A percentile compares a stretch with the other conserved stretches of the same genome.
These are phyloP conservation scores for Pythium phragmitis DNA, from an alignment of 352 stramenopile species.

Conservation along the genomic window DNA sequence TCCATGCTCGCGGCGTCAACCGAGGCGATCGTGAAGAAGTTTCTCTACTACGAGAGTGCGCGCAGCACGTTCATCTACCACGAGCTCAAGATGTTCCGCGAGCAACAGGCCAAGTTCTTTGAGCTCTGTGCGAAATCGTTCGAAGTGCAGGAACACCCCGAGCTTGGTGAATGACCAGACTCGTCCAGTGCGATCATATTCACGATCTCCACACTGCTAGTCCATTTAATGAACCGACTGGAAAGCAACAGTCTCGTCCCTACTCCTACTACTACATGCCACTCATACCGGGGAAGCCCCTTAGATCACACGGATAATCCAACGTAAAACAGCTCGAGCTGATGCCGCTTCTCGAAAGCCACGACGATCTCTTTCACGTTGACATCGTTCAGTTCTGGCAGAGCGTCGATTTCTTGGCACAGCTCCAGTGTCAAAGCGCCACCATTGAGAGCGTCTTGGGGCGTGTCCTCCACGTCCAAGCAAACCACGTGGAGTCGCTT, in stretches of 20 bases:
- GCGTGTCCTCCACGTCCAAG: slow-evolving; percentile 49
- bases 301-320: slow-evolving; percentile 12
- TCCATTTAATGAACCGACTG: background rate
- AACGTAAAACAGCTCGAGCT: slow-evolving; percentile 30
- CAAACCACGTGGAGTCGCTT: slow-evolving; percentile 51
- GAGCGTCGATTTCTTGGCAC: slow-evolving; percentile 26
- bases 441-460: slow-evolving; percentile 37
- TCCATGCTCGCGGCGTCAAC: slow-evolving; percentile 21
- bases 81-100: slow-evolving; percentile 32
- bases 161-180: slow-evolving; percentile 19
- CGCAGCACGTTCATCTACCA: slow-evolving; percentile 33
- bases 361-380: slow-evolving; percentile 24
- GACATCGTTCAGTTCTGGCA: slow-evolving; percentile 13
- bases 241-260: background rate
- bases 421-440: slow-evolving; percentile 38
- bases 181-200: background rate
- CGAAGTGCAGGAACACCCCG: slow-evolving; percentile 26
- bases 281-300: background rate
- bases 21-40: slow-evolving; percentile 35
- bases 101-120: slow-evolving; percentile 35
- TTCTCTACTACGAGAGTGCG: slow-evolving; percentile 29
- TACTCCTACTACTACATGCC: background rate
- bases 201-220: slow-evolving; percentile 9
- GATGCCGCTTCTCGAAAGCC: slow-evolving; percentile 21
- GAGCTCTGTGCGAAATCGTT: slow-evolving; percentile 25